Percentiles rank a stretch among this genome's conserved stretches.
phyloP scores from a whole-genome alignment of 2,329 filamentous ascomycete species.

The Neopestalotiopsis sp. region DNA sequence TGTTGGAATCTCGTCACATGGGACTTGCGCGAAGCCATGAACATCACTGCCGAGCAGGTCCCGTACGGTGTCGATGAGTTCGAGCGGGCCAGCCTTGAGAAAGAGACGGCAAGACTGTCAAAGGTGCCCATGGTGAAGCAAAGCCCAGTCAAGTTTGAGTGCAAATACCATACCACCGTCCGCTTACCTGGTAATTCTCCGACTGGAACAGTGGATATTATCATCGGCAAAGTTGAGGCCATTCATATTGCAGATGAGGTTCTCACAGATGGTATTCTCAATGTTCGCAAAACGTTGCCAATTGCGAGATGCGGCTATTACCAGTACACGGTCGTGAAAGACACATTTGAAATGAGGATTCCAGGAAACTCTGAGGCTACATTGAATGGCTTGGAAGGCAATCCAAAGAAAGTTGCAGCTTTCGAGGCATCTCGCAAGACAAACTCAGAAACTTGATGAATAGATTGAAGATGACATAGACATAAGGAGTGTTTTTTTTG shows the following conservation, averaged over 20 bases:
- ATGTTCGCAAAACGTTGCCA: constrained; percentile 61
- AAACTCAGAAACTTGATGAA: no score
- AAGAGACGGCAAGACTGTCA: constrained; percentile 39
- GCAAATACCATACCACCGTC: constrained; percentile 59
- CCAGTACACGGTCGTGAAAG: constrained; percentile 60
- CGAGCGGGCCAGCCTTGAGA: constrained; percentile 51
- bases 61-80: constrained; percentile 60
- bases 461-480: no score
- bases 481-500: no score
- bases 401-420: constrained; percentile 4
- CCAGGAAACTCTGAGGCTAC: constrained; percentile 39
- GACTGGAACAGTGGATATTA: constrained; percentile 61
- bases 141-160: constrained; percentile 63
- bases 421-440: neutral
- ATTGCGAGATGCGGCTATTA: constrained; percentile 68
- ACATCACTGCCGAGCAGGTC: constrained; percentile 58
- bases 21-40: constrained; percentile 59
- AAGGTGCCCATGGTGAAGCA: constrained; percentile 56
- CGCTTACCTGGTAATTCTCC: constrained; percentile 61
- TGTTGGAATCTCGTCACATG: constrained; percentile 66
- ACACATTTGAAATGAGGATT: constrained; percentile 64
- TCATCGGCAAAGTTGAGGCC: constrained; percentile 61
- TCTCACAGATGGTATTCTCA: constrained; percentile 59
- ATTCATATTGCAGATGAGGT: constrained; percentile 62
- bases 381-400: neutral